These are phyloP conservation scores for Dictyostelium intermedium DNA, from an alignment of 78 protist species.

Conservation along the genomic window DNA sequence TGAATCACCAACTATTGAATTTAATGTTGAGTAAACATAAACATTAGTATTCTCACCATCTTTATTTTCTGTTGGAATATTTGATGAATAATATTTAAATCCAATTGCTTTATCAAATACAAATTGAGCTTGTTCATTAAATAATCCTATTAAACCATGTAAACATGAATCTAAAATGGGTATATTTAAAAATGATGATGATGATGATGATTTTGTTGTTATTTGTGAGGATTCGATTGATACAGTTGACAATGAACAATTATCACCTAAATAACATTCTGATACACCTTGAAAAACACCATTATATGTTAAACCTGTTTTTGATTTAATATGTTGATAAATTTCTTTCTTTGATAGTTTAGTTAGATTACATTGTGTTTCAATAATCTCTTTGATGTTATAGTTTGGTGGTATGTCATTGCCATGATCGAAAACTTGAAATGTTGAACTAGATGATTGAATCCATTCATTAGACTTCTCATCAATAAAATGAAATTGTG, in stretches of 20 bases:
- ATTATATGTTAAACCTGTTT: background rate
- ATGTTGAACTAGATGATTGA: background rate
- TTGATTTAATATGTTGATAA: background rate
- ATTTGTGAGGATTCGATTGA: too few relatives aligned
- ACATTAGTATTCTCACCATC: too few relatives aligned
- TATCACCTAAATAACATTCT: background rate
- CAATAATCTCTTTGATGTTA: background rate
- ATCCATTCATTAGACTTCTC: background rate
- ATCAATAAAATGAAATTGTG: background rate
- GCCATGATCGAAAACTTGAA: background rate
- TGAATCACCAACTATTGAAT: background rate
- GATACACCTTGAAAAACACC: background rate
- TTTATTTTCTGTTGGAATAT: background rate
- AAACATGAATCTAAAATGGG: slow-evolving; percentile 13
- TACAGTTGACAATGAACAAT: background rate
- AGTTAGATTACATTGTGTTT: background rate
- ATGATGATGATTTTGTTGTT: background rate
- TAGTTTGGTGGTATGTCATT: background rate
- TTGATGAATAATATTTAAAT: slow-evolving; percentile 6
- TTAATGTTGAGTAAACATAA: background rate
- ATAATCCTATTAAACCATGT: slow-evolving; percentile 24
- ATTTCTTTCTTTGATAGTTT: background rate
- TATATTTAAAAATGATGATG: background rate
- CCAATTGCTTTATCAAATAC: slow-evolving; percentile 26
- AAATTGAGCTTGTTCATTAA: background rate